These are phyloP conservation scores for Botryotinia narcissicola DNA, from an alignment of 2,329 filamentous ascomycete genomes.

Conservation along the genomic window DNA sequence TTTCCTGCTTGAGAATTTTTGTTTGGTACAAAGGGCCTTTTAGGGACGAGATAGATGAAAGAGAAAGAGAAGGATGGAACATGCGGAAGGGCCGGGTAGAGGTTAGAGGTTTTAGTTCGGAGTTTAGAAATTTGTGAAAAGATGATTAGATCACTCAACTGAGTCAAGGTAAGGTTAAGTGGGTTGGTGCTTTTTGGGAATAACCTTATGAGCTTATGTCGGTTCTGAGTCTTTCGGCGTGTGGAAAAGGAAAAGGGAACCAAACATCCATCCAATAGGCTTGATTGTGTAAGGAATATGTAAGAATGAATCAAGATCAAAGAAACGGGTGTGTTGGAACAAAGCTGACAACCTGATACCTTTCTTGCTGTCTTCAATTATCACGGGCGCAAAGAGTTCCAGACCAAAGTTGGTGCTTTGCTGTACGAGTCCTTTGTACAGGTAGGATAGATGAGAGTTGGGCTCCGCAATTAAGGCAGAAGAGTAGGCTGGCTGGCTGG, in stretches of 20 bases:
- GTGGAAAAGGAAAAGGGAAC: not conserved
- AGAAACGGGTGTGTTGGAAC: not conserved
- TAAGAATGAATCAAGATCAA: not conserved
- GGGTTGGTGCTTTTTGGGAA: not conserved
- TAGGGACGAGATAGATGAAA: not conserved
- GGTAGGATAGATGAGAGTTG: not conserved
- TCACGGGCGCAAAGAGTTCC: not conserved
- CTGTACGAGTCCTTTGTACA: too few species aligned
- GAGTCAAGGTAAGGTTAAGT: not conserved
- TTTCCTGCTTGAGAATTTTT: not conserved
- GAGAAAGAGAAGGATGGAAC: not conserved
- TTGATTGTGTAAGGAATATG: not conserved
- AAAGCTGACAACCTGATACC: not conserved
- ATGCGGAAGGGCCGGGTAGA: not conserved
- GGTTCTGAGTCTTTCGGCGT: not conserved
- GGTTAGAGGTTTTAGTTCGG: not conserved
- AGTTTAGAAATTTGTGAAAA: not conserved
- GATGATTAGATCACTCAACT: not conserved
- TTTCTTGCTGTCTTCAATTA: not conserved
- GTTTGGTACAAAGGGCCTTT: not conserved
- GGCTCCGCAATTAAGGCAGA: constrained; percentile 8
- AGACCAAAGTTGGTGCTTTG: not conserved
- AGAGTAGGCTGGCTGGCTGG: not conserved
- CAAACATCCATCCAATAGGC: not conserved
- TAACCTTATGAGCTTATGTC: not conserved